These are phyloP conservation scores for Thalassiosira gravida DNA, from an alignment of 352 stramenopile species.

Conservation along the genomic window DNA sequence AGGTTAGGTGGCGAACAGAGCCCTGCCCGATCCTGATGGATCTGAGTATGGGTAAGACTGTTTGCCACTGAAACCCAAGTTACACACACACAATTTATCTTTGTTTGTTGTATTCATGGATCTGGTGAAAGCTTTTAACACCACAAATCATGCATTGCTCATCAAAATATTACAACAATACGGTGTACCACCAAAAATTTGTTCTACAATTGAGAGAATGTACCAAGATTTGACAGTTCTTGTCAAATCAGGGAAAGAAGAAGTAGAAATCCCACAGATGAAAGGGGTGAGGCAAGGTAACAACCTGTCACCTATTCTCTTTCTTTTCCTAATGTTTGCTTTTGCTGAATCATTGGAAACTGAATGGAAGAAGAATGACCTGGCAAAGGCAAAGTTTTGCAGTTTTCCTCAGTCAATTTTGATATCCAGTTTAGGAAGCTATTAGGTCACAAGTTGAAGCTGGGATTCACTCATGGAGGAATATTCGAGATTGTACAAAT, in stretches of 20 bases:
- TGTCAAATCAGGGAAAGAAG: slow-evolving; percentile 13
- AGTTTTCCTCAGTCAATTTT: neutral
- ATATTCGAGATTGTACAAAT: slow-evolving; percentile 6
- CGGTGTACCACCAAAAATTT: slow-evolving; percentile 23
- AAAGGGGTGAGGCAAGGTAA: slow-evolving; percentile 16
- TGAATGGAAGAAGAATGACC: slow-evolving; percentile 3
- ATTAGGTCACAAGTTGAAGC: slow-evolving; percentile 1
- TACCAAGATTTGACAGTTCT: slow-evolving; percentile 14
- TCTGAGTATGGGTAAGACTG: neutral
- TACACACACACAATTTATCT: slow-evolving; percentile 11
- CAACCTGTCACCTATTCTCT: slow-evolving; percentile 20
- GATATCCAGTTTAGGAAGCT: neutral
- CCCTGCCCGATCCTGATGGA: neutral
- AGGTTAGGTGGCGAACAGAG: neutral
- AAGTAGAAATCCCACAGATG: slow-evolving; percentile 5
- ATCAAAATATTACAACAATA: slow-evolving; percentile 15
- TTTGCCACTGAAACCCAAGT: neutral
- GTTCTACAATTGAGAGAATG: slow-evolving; percentile 4
- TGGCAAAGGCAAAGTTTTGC: slow-evolving; percentile 8
- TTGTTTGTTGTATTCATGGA: slow-evolving; percentile 19
- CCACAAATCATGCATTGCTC: slow-evolving; percentile 21
- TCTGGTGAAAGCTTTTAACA: slow-evolving; percentile 30
- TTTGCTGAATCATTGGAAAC: slow-evolving; percentile 17
- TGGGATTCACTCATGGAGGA: neutral
- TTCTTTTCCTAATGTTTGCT: slow-evolving; percentile 30